Conservation (phyloP, 2,329 filamentous ascomycete genomes). For the Trichothecium sympodiale region DNA sequence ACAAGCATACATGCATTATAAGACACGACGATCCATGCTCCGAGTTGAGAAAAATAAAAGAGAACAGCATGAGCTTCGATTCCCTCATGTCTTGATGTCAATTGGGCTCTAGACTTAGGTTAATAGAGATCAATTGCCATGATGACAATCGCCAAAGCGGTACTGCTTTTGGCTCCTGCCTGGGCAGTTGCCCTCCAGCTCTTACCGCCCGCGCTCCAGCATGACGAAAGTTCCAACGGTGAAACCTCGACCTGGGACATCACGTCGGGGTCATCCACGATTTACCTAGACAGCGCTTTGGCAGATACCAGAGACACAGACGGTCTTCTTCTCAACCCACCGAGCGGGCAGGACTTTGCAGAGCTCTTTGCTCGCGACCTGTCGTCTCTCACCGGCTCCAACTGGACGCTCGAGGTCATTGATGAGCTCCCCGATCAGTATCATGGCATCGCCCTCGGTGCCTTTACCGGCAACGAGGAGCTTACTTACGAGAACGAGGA, state of each 20-base stretch:
- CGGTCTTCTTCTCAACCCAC: constrained; percentile 40
- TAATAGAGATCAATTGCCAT: too few relatives aligned
- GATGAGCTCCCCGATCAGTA: constrained; percentile 18
- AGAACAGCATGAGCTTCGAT: too few relatives aligned
- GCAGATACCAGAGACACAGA: constrained; percentile 26
- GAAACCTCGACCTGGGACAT: background rate
- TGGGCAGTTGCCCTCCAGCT: too few relatives aligned
- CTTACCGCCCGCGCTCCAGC: too few relatives aligned
- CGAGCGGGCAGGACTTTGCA: constrained; percentile 36
- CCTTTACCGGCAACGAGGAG: constrained; percentile 12
- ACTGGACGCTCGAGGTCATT: constrained; percentile 29
- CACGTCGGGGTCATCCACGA: constrained; percentile 8
- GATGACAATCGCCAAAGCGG: too few relatives aligned
- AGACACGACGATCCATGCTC: too few relatives aligned
- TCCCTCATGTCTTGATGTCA: too few relatives aligned
- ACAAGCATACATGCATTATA: too few relatives aligned
- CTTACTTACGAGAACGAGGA: constrained; percentile 35
- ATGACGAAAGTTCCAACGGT: too few relatives aligned
- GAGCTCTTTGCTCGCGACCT: constrained; percentile 33
- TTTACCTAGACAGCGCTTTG: constrained; percentile 30
- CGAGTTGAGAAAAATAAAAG: too few relatives aligned
- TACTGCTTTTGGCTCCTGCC: too few relatives aligned
- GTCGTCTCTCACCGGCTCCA: constrained; percentile 22
- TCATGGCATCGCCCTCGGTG: constrained; percentile 30
- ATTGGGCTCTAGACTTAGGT: too few relatives aligned